A percentile compares a stretch with the other conserved stretches of the same genome.
Conservation (phyloP, 2,329 filamentous ascomycete species). For the Verticillium zaregamsianum region DNA sequence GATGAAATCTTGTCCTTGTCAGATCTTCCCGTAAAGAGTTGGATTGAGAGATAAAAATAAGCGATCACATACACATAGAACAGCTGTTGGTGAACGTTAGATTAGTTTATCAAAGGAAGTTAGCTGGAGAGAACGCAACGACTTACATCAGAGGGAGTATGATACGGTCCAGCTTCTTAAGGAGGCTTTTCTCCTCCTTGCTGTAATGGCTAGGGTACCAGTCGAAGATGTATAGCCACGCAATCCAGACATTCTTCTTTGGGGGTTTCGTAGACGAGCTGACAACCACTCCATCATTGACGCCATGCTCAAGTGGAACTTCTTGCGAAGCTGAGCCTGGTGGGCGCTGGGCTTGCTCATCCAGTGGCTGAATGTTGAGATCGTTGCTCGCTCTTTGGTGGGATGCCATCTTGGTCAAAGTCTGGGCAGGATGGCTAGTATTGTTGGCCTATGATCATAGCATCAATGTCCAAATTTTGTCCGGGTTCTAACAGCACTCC, state of each 20-base stretch:
- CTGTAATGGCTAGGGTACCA: conserved; percentile 27
- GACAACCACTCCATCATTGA: conserved; percentile 17
- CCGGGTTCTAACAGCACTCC: neutral
- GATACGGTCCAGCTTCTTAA: conserved; percentile 23
- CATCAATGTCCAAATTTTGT: neutral
- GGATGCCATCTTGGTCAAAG: neutral
- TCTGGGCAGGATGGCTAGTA: neutral
- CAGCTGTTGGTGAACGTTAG: neutral
- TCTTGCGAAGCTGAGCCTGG: neutral
- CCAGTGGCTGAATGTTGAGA: neutral
- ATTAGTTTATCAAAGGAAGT: neutral
- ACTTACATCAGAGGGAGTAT: conserved; percentile 24
- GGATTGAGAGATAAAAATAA: neutral
- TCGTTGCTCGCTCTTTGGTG: neutral
- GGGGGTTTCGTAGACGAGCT: conserved; percentile 17
- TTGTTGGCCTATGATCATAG: neutral
- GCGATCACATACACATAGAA: neutral
- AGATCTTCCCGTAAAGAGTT: neutral
- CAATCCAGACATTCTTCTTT: conserved; percentile 14
- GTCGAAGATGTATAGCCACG: conserved; percentile 23
- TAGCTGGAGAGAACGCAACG: neutral
- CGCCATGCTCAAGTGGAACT: neutral
- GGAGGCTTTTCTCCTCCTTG: conserved; percentile 19
- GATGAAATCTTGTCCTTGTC: conserved; percentile 10
- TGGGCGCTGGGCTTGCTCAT: neutral